Evolutionary conservation across 2,329 filamentous ascomycete genomes (phyloP), one percentile per base, ranked within the genome.

Genomic region (Cytospora chrysosperma): DNA sequence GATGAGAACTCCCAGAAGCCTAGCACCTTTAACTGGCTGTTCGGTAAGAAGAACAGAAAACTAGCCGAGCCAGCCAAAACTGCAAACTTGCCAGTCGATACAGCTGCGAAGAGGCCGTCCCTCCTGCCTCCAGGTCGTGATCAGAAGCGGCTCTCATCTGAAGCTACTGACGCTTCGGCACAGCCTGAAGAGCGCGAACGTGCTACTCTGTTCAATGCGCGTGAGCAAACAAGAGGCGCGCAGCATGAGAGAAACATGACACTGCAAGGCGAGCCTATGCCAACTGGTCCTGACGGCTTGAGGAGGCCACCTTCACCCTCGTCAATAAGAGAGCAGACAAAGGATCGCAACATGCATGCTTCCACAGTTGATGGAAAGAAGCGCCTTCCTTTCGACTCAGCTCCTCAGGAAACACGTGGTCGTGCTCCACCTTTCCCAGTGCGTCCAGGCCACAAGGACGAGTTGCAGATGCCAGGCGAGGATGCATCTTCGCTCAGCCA

Each of bases 1-100:
- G 49, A 37, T 24, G 37, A 21, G 17, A 61, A 49, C 21, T 30
- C 59, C 28, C 49, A 40, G 24, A 61, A 61, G 51, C 13, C 55
- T 24, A 26, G 40, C 10, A 13, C 28, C 37, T 49, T 34, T 9
- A 13, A 26, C 32, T 26, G 26, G 52, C 27, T n/a, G 51, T 40
- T 40, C 8, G 37, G 37, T 9, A 61, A 21, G 51, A 61, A 55
- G 21, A 34, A 30, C 7, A 49, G 27, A 61, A 49, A 30, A 21
- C 8, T n/a, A 7, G 37, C 40, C 12, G 51, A 61, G 37, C n/a
- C 32, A 13, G 32, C 9, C 13, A n/a, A 6, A 7, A 6, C 24
- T 26, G 40, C 26, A 32, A 53, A 43, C 4, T 12, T 54, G 10
- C 8, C 56, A 19, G 19, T 13, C 5, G 40, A 37, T 7, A 19